Conservation (phyloP, 768 basidiomycete genomes). For the Favolaschia claudopus region DNA sequence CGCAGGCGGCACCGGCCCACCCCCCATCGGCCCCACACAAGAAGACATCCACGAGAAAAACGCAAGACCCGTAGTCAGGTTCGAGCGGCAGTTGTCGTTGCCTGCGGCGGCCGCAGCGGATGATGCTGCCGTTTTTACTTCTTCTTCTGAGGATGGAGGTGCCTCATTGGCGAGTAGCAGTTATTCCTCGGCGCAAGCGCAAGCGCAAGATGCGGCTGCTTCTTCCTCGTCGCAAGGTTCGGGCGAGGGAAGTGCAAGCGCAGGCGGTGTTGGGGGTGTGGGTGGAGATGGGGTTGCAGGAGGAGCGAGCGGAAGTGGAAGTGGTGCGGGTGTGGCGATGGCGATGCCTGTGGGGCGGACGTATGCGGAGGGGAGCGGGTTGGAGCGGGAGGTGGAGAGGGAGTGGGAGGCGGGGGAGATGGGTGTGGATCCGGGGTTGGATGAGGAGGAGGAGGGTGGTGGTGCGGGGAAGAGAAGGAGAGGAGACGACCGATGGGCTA, state of each 20-base stretch:
- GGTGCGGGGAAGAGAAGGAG: background rate
- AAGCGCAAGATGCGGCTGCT: too few species aligned
- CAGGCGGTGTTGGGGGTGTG: too few species aligned
- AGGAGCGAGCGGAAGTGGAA: too few species aligned
- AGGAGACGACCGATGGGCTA: background rate
- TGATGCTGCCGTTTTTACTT: too few species aligned
- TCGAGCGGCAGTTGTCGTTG: conserved; percentile 3
- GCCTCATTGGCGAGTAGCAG: too few species aligned
- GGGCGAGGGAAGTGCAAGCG: background rate
- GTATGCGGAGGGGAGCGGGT: too few species aligned
- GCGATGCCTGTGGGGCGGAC: too few species aligned
- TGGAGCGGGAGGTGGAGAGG: background rate
- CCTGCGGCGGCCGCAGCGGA: background rate
- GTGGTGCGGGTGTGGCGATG: too few species aligned
- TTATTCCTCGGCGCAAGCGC: background rate
- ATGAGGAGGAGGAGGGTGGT: background rate
- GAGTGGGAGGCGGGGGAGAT: background rate
- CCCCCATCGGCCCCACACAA: conserved; percentile 44
- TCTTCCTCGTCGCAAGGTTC: too few species aligned
- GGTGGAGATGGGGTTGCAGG: too few species aligned
- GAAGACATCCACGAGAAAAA: conserved; percentile 56
- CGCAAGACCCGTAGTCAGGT: conserved; percentile 41
- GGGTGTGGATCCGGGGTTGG: background rate
- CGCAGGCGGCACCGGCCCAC: conserved; percentile 7
- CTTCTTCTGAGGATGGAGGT: background rate